phyloP scores from a whole-genome alignment of 257 asterid genomes.

The Handroanthus guayacan region DNA sequence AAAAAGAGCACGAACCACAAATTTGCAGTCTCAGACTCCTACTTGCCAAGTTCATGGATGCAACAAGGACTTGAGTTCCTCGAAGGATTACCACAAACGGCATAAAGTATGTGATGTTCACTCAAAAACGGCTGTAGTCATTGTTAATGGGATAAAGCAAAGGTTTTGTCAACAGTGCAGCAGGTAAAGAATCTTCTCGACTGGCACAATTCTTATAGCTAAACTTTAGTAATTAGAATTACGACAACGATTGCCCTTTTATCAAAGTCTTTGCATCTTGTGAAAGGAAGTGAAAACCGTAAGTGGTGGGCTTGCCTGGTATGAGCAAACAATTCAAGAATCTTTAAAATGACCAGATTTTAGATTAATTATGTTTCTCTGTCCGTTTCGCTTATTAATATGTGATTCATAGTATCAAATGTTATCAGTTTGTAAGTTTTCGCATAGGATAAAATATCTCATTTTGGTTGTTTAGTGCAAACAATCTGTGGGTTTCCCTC shows the following conservation, averaged over 20 bases:
- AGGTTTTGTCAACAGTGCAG: constrained; percentile 91
- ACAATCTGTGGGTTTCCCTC: not conserved
- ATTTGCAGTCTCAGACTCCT: constrained; percentile 47
- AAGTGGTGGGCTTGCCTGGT: not conserved
- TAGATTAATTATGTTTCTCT: not conserved
- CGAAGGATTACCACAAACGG: constrained; percentile 77
- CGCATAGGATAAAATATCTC: not conserved
- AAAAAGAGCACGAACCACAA: constrained; percentile 46
- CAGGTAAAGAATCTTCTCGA: constrained; percentile 48
- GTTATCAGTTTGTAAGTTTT: not conserved
- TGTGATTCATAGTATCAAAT: not conserved
- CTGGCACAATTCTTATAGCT: not conserved
- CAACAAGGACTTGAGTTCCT: constrained; percentile 63
- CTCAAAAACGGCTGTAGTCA: constrained; percentile 68
- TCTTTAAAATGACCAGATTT: not conserved
- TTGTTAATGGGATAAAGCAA: constrained; percentile 67
- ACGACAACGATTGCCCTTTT: not conserved
- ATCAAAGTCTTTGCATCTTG: constrained; percentile 1
- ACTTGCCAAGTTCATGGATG: constrained; percentile 75
- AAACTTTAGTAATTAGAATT: not conserved
- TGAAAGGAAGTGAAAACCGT: not conserved
- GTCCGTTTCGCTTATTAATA: not conserved
- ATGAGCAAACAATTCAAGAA: not conserved
- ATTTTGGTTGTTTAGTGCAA: not conserved
- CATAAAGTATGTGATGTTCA: constrained; percentile 81